Evolutionary conservation across 352 stramenopile genomes (phyloP), one percentile per base, ranked within the genome.

Genomic region (Pythium folliculosum): DNA sequence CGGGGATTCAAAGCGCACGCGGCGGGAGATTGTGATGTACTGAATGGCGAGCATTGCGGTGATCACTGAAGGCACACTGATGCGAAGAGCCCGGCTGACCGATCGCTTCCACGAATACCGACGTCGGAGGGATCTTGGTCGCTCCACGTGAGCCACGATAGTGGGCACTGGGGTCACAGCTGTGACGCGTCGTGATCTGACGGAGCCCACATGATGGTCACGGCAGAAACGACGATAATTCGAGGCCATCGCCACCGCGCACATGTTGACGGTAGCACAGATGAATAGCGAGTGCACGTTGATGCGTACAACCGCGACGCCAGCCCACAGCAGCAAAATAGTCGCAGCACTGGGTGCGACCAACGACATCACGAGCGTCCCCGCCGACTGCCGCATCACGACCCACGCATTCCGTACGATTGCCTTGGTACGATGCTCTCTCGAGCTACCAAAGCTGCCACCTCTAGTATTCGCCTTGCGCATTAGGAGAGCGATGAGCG

Each of bases 221-320:
- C 40, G 40, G 17, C 40, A 47, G 17, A 47, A 47, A 1, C 48
- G 43, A 17, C 13, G 5, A 19, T 30, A 37, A 8, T 25, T 59
- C 19, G 17, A 32, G 32, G 35, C 21, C 17, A 59, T 17, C 2
- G 14, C 1, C 0, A 59, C 23, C 5, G 30, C 38, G 37, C 38
- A 37, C 7, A 54, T 19, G 21, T 27, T 44, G 0, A 60, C 22
- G 0, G 59, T 17, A 16, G 60, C 7, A 5, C 35, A 60, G 30
- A 52, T 53, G 35, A 67, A 32, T 3, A 59, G n/a, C 60, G 60
- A 60, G 60, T 60, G 60, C 1, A 16, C 50, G 16, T 60, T 60
- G 25, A 48, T 54, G 25, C 23, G 35, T 0, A 67, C 49, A 16
- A 67, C 13, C 21, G 50, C 49, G 5, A 53, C 37, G 16, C 45